Conservation (phyloP, 1,284 basidiomycete species). For the Trichosporon sp. region DNA sequence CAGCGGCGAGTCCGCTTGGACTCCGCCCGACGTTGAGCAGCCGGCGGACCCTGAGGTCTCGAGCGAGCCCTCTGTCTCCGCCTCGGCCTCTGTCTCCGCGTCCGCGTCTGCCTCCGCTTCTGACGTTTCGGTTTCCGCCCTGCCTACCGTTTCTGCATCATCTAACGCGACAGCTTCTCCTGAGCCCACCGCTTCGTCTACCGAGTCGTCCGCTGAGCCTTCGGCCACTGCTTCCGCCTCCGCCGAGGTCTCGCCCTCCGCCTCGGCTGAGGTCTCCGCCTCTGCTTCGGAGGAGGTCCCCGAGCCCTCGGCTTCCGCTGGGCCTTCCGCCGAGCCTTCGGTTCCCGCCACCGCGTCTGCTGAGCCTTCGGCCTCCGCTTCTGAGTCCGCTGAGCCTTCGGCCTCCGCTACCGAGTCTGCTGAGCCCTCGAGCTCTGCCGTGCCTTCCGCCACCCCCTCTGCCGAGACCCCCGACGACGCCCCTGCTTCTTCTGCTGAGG, state of each 20-base stretch:
- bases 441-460: constrained; percentile 24
- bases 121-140: constrained; percentile 6
- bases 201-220: constrained; percentile 21
- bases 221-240: constrained; percentile 22
- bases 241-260: neutral
- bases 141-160: constrained; percentile 8
- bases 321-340: constrained; percentile 16
- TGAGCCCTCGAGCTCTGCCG: constrained; percentile 21
- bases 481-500: neutral
- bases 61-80: constrained; percentile 17
- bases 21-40: constrained; percentile 12
- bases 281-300: neutral
- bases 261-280: constrained; percentile 15
- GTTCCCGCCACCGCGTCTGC: neutral
- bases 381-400: constrained; percentile 9
- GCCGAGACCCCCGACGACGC: constrained; percentile 13
- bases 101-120: constrained; percentile 2
- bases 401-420: neutral
- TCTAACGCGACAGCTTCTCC: constrained; percentile 1
- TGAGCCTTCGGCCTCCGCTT: constrained; percentile 7
- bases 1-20: neutral
- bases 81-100: constrained; percentile 9
- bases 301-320: neutral
- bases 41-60: constrained; percentile 6
- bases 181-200: constrained; percentile 3